Conservation (phyloP, 1,139 yeast genomes). For the Yamadazyma epiphylla region DNA sequence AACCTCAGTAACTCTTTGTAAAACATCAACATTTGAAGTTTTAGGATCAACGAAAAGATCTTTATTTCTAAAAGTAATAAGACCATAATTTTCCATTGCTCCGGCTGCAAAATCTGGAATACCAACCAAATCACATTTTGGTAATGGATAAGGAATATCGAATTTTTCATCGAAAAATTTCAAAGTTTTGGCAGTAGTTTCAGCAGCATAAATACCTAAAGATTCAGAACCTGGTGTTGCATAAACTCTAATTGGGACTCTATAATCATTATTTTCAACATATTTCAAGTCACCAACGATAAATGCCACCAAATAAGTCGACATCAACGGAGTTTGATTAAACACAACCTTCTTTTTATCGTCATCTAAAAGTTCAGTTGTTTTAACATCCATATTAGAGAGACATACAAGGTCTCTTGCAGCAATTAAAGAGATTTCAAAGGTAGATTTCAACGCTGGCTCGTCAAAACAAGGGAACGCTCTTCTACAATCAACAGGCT, state of each 20-base stretch:
- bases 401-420: slow-evolving; percentile 60
- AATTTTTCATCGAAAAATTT: slow-evolving; percentile 49
- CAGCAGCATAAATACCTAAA: slow-evolving; percentile 48
- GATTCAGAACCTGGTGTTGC: slow-evolving; percentile 51
- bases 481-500: slow-evolving; percentile 84
- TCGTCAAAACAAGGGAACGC: slow-evolving; percentile 89
- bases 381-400: slow-evolving; percentile 73
- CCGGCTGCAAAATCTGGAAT: slow-evolving; percentile 57
- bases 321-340: slow-evolving; percentile 66
- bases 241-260: slow-evolving; percentile 58
- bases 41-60: slow-evolving; percentile 48
- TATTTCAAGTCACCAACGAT: slow-evolving; percentile 75
- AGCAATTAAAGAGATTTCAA: slow-evolving; percentile 62
- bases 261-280: slow-evolving; percentile 60
- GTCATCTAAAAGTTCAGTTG: slow-evolving; percentile 40
- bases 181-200: slow-evolving; percentile 49
- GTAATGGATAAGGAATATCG: slow-evolving; percentile 57
- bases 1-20: slow-evolving; percentile 54
- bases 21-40: slow-evolving; percentile 40
- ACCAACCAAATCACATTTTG: slow-evolving; percentile 55
- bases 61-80: slow-evolving; percentile 52
- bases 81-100: slow-evolving; percentile 64
- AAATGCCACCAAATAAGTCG: slow-evolving; percentile 76
- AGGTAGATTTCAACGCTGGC: slow-evolving; percentile 76
- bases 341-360: slow-evolving; percentile 50